Evolutionary conservation across 768 basidiomycete species (phyloP), one percentile per base, ranked within the genome.

Genomic region (Scleroderma bovista): DNA sequence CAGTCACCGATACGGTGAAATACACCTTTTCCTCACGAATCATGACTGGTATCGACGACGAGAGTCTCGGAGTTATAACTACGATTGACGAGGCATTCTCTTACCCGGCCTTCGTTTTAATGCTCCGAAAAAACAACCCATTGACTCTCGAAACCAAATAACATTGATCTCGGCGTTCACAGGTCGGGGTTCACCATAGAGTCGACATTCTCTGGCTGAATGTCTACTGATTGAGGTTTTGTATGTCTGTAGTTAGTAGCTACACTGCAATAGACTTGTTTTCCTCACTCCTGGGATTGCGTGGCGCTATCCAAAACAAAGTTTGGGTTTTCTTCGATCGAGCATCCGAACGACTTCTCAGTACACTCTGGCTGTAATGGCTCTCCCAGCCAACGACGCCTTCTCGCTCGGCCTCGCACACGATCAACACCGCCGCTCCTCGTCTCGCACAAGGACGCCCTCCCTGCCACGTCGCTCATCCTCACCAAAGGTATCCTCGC

Each of bases 21-120:
- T n/a, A n/a, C n/a, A n/a, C n/a, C n/a, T n/a, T n/a, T 29, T 29
- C 26, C 26, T 29, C 26, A 29, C 26, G n/a, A n/a, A n/a, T n/a
- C n/a, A 29, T 9, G 5, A 29, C 26, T 29, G 26, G 26, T 5
- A 29, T 29, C 9, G 26, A 29, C 26, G 26, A 29, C 26, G 26
- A 9, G 12, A 36, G 34, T 48, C 69, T 79, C 84, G 84, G 85
- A 78, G 82, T 77, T 76, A 90, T 89, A 88, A 89, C 87, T 90
- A 87, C 88, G 83, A 75, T 75, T 67, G 79, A 75, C 79, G 82
- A 75, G 77, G 73, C 69, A 52, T 59, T 63, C 59, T 29, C 72
- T 77, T 62, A 88, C 85, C 73, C 77, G 78, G 71, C 76, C 66
- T 72, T 81, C 78, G 86, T 86, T 88, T 88, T 88, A 89, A 87